Base-by-base conservation (phyloP, 192 early-diverging fungal species). In the Coemansia nantahalensis region DNA sequence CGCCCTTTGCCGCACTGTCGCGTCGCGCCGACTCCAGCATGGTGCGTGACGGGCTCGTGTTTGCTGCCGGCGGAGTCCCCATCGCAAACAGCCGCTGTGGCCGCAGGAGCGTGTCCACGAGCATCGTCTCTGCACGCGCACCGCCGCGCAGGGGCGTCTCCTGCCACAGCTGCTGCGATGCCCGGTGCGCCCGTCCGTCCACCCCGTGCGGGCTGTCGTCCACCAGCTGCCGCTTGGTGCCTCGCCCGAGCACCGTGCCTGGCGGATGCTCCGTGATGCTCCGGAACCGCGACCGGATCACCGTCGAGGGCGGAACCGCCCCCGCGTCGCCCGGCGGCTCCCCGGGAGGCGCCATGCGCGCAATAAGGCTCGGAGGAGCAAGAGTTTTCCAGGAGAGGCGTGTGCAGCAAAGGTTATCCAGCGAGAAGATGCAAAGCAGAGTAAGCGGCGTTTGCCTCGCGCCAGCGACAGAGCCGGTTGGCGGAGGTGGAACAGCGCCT, bases 271-370 rank as follows among this genome's bases (percentile, higher is more conserved):
- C 56, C 5, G 48, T 52, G 5, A 72, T 39, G 33, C 31, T 51
- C 13, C 38, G 62, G 32, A 72, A 56, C 16, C 68, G 68, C n/a
- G 68, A 56, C 18, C 68, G 62, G 31, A 72, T 72, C 15, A 41
- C 68, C 8, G 68, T 65, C 14, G 68, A 72, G 13, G 68, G 62
- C 43, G 68, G 68, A 19, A 51, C 18, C 1, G 24, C 34, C 39
- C 37, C 43, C 15, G 37, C 18, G 37, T 42, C 14, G 59, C 23
- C 16, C 18, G 46, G 9, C 30, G 42, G 56, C 38, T 34, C 15
- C 24, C 33, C 24, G 39, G 55, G 18, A 3, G 26, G 26, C 4
- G 7, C 4, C 26, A 28, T 28, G n/a, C n/a, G n/a, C n/a, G n/a
- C n/a, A n/a, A n/a, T n/a, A n/a, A n/a, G n/a, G n/a, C n/a, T n/a